These are phyloP conservation scores for Metrosideros polymorpha DNA, from an alignment of 441 rosid species.

Conservation along the genomic window DNA sequence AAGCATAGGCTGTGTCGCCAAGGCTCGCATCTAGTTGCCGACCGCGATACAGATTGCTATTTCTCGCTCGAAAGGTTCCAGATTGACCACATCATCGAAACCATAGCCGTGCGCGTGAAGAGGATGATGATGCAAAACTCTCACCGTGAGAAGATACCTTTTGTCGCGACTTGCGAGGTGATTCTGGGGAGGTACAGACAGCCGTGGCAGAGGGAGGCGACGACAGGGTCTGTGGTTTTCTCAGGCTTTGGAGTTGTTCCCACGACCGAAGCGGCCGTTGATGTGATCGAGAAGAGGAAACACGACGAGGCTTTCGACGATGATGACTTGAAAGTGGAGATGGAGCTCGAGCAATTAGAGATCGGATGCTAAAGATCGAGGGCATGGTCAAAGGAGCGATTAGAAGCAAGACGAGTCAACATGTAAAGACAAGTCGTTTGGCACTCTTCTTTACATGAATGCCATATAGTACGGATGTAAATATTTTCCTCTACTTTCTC, in stretches of 20 bases:
- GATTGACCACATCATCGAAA: neutral
- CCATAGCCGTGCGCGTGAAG: neutral
- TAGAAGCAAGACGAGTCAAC: neutral
- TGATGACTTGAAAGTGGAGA: neutral
- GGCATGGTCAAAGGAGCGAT: neutral
- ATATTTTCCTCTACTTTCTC: neutral
- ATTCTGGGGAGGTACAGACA: neutral
- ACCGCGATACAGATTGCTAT: neutral
- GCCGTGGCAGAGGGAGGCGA: neutral
- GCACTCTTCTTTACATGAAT: no score
- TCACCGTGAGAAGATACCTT: neutral
- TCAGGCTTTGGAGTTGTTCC: neutral
- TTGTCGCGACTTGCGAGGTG: neutral
- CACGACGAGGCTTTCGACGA: neutral
- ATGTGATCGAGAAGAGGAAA: neutral
- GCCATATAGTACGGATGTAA: neutral
- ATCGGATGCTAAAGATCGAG: neutral
- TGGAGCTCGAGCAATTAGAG: neutral
- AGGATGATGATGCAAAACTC: neutral
- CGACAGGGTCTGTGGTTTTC: neutral
- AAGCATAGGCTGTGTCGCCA: neutral
- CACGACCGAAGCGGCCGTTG: neutral
- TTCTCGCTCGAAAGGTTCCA: neutral
- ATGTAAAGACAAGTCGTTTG: no score
- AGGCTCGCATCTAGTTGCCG: neutral